Conservation (phyloP, 495 filamentous ascomycete species). For the Collariella sp. region DNA sequence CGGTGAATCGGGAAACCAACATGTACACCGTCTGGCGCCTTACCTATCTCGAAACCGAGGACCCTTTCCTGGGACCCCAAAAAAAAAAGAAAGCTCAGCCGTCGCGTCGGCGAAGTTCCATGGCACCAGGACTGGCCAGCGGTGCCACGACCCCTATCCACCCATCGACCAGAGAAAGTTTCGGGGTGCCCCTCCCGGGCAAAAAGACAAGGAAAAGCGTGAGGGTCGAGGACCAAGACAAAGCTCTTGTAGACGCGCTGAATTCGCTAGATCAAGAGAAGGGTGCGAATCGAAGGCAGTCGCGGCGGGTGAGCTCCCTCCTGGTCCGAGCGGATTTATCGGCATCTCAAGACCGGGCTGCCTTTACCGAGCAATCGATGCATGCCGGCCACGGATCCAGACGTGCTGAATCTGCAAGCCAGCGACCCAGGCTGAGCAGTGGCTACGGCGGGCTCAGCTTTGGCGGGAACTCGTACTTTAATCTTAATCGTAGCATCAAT, state of each 20-base stretch:
- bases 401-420: conserved; percentile 63
- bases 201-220: conserved; percentile 39
- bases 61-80: conserved; percentile 43
- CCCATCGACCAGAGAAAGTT: conserved; percentile 41
- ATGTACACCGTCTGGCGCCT: conserved; percentile 75
- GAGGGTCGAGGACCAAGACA: conserved; percentile 40
- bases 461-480: conserved; percentile 25
- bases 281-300: conserved; percentile 58
- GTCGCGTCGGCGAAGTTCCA: conserved; percentile 73
- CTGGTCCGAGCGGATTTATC: conserved; percentile 86
- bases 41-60: conserved; percentile 53
- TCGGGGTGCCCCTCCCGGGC: conserved; percentile 38
- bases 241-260: conserved; percentile 50
- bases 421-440: conserved; percentile 53
- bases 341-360: conserved; percentile 60
- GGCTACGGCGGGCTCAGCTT: conserved; percentile 34
- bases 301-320: conserved; percentile 83
- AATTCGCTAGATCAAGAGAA: conserved; percentile 68
- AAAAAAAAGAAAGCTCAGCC: conserved; percentile 42
- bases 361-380: conserved; percentile 61
- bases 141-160: conserved; percentile 74
- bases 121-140: conserved; percentile 63
- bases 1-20: conserved; percentile 61
- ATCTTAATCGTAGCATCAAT: conserved; percentile 25
- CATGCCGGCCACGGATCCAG: conserved; percentile 40